Percentiles rank a stretch among this genome's conserved stretches.
phyloP scores from a whole-genome alignment of 2,329 filamentous ascomycete genomes.

The Aspergillus sp. region DNA sequence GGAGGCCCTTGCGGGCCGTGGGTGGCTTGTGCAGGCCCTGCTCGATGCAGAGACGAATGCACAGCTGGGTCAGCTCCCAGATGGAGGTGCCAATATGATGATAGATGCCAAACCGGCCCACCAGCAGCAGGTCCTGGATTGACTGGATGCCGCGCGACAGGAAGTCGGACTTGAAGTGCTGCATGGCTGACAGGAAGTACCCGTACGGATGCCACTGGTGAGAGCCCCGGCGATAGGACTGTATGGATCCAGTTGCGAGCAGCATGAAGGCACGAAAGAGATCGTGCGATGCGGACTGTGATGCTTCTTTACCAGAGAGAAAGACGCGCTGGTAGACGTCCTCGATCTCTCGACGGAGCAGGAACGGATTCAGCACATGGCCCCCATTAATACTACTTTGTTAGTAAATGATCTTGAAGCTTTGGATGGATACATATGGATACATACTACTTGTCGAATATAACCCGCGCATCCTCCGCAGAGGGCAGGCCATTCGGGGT shows the following conservation, averaged over 20 bases:
- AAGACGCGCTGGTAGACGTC: conserved; percentile 22
- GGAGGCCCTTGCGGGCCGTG: conserved; percentile 8
- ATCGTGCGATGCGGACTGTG: conserved; percentile 25
- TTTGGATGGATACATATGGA: not conserved
- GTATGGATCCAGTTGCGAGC: conserved; percentile 38
- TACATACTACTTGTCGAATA: conserved; percentile 24
- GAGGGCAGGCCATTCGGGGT: conserved; percentile 16
- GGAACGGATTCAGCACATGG: conserved; percentile 27
- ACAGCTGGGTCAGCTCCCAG: conserved; percentile 44
- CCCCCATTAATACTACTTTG: conserved; percentile 12
- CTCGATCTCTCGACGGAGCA: conserved; percentile 25
- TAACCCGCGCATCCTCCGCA: conserved; percentile 3
- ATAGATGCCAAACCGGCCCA: conserved; percentile 46
- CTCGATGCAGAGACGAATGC: conserved; percentile 44
- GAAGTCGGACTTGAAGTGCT: conserved; percentile 29
- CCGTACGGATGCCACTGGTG: conserved; percentile 40
- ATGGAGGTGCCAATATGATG: conserved; percentile 44
- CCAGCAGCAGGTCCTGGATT: conserved; percentile 43
- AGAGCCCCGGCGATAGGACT: conserved; percentile 31
- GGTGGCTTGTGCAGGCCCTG: conserved; percentile 32
- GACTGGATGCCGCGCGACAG: conserved; percentile 35
- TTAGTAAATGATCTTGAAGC: not conserved
- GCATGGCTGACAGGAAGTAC: conserved; percentile 41
- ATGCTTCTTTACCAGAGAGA: not conserved
- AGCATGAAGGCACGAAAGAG: conserved; percentile 40